Percentiles rank a stretch among this genome's conserved stretches.
These are phyloP conservation scores for Centella asiatica DNA, from an alignment of 129 eudicot species.

Conservation along the genomic window DNA sequence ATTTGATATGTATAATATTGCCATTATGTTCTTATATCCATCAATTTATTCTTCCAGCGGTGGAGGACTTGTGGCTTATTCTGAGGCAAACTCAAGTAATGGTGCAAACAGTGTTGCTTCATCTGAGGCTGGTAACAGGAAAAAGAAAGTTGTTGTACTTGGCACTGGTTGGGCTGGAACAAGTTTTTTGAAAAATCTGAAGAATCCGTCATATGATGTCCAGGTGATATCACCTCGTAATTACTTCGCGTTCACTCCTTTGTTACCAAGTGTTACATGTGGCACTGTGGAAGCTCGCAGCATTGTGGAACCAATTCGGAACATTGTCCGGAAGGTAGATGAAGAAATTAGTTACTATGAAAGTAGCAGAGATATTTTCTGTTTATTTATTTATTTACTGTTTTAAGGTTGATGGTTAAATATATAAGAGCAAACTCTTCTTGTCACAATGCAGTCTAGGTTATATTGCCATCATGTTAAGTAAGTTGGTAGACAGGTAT, in stretches of 20 bases:
- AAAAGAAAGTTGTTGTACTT: constrained; percentile 80
- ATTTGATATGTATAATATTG: neutral
- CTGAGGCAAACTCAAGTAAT: constrained; percentile 43
- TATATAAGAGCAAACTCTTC: neutral
- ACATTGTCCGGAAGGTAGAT: constrained; percentile 62
- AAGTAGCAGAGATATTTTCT: neutral
- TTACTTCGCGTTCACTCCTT: constrained; percentile 90
- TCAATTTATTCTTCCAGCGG: constrained; percentile 37
- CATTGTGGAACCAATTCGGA: constrained; percentile 87
- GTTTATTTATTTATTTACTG: neutral
- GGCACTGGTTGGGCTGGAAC: constrained; percentile 99
- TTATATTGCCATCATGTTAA: neutral
- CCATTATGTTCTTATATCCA: neutral
- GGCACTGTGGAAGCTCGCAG: constrained; percentile 96
- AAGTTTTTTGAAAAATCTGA: constrained; percentile 80
- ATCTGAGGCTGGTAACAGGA: constrained; percentile 39
- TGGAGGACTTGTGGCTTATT: constrained; percentile 73
- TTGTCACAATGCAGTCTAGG: neutral
- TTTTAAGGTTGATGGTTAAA: neutral
- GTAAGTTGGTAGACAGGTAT: neutral
- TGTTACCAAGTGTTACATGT: constrained; percentile 91
- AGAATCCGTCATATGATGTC: constrained; percentile 66
- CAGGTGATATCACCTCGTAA: constrained; percentile 94
- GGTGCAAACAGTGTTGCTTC: constrained; percentile 26
- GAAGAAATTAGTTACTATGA: neutral